A percentile compares a stretch with the other conserved stretches of the same genome.
Evolutionary conservation across 352 stramenopile species (phyloP).

Genomic region (Elongisporangium anandrum): DNA sequence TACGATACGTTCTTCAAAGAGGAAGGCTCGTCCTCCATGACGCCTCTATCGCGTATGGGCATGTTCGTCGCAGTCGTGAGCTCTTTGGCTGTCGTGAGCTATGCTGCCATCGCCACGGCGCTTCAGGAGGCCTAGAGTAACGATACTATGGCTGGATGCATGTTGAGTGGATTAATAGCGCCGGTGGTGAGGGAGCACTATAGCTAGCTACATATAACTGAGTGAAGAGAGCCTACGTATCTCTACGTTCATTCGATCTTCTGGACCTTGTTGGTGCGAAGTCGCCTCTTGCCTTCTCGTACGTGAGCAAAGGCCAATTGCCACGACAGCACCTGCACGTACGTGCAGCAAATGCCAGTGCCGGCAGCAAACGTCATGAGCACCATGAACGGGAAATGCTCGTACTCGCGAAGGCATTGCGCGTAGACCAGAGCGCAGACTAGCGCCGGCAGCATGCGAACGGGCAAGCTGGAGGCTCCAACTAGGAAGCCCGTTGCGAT

Average conservation of each 20-base stretch:
- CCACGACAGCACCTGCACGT: slow-evolving; percentile 49
- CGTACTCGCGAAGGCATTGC: slow-evolving; percentile 15
- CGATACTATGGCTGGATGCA: slow-evolving; percentile 1
- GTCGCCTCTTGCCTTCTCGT: slow-evolving; percentile 12
- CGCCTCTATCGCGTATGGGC: slow-evolving; percentile 13
- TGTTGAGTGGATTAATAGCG: slow-evolving; percentile 10
- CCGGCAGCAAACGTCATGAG: slow-evolving; percentile 34
- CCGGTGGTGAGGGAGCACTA: background rate
- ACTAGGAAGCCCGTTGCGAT: slow-evolving; percentile 33
- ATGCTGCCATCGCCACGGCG: slow-evolving; percentile 29
- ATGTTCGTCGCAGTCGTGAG: slow-evolving; percentile 21
- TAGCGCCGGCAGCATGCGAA: slow-evolving; percentile 13
- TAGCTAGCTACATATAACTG: background rate
- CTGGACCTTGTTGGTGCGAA: slow-evolving; percentile 15
- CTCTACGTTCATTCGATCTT: slow-evolving; percentile 23
- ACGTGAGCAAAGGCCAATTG: slow-evolving; percentile 47
- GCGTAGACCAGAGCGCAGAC: slow-evolving; percentile 21
- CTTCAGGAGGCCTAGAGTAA: slow-evolving; percentile 14
- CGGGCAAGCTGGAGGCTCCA: slow-evolving; percentile 10
- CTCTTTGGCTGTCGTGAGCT: slow-evolving; percentile 36
- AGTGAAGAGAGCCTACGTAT: background rate
- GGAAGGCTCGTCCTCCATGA: slow-evolving; percentile 6
- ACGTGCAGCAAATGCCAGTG: slow-evolving; percentile 49
- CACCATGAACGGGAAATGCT: slow-evolving; percentile 19
- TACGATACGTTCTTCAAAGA: background rate